Conservation (phyloP, 2,329 filamentous ascomycete species). For the Dothidotthia symphoricarpi region DNA sequence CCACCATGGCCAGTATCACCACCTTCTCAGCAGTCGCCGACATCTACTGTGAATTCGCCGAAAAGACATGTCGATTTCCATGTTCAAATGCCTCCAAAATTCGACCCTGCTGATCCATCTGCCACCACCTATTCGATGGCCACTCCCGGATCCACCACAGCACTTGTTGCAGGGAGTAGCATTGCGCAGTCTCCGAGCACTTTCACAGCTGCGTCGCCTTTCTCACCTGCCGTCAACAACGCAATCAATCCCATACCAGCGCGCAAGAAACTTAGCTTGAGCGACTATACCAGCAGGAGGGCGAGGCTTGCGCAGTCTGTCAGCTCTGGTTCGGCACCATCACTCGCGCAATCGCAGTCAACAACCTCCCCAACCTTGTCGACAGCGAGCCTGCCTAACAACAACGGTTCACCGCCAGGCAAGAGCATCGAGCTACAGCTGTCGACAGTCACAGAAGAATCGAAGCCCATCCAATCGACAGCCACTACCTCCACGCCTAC, state of each 20-base stretch:
- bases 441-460: conserved; percentile 29
- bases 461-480: conserved; percentile 14
- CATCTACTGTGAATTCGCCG: conserved; percentile 8
- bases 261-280: conserved; percentile 53
- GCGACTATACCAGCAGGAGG: conserved; percentile 50
- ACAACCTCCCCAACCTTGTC: conserved; percentile 36
- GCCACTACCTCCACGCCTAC: conserved; percentile 15
- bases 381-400: conserved; percentile 30
- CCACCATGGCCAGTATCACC: conserved; percentile 31
- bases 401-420: conserved; percentile 27
- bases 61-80: conserved; percentile 25
- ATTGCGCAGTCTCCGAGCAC: conserved; percentile 33
- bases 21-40: conserved; percentile 14
- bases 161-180: conserved; percentile 16
- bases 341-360: conserved; percentile 23
- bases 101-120: conserved; percentile 20
- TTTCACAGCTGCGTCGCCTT: conserved; percentile 25
- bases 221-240: conserved; percentile 43
- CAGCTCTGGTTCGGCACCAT: conserved; percentile 22
- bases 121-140: conserved; percentile 13
- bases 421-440: conserved; percentile 28
- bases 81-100: conserved; percentile 32
- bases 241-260: conserved; percentile 44
- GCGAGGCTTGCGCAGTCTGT: conserved; percentile 40
- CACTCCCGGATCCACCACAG: conserved; percentile 28